Base-by-base conservation (phyloP, 225 moss, liverwort and hornwort genomes). In the Physcomitrellopsis africana region DNA sequence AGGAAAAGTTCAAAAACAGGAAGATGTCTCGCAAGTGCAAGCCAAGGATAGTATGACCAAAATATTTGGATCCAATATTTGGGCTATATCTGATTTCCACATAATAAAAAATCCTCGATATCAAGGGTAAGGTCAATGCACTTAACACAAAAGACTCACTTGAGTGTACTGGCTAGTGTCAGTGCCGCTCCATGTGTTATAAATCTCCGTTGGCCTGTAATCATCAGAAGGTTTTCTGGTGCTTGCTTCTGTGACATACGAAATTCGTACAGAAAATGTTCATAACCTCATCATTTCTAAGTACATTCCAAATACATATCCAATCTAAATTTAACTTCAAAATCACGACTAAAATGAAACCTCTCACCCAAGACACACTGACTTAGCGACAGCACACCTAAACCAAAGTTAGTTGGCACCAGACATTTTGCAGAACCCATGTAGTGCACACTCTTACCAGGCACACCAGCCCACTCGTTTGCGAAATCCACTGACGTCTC, bases 121-220 rank as follows among this genome's bases (percentile, higher is more conserved):
- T 48, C 47, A 19, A 67, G 5, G 22, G 60, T 24, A 46, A 20
- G 15, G 42, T 23, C n/a, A 37, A 9, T 7, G 23, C 27, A 60
- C 9, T 49, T 41, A 76, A 73, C 3, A 22, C 22, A 62, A 73
- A 18, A 69, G 22, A 77, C 84, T 82, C 75, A 87, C 87, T 80
- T 82, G 79, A 42, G 24, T 53, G 65, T 81, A 5, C 16, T 63
- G 51, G 3, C 3, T 26, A 59, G 72, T 12, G 51, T 47, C 63
- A 52, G 60, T 63, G 22, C 48, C 81, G 70, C 73, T 58, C 11
- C 51, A 66, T 64, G 29, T 63, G 62, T 76, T 70, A n/a, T 7
- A 48, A 19, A 69, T 32, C 60, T 68, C 80, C 54, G 64, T 64
- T 51, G 77, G 48, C 58, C 52, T 37, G 53, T 59, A 49, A 59